Conservation (phyloP, 2,329 filamentous ascomycete species). For the Exutisphaerella laricina region DNA sequence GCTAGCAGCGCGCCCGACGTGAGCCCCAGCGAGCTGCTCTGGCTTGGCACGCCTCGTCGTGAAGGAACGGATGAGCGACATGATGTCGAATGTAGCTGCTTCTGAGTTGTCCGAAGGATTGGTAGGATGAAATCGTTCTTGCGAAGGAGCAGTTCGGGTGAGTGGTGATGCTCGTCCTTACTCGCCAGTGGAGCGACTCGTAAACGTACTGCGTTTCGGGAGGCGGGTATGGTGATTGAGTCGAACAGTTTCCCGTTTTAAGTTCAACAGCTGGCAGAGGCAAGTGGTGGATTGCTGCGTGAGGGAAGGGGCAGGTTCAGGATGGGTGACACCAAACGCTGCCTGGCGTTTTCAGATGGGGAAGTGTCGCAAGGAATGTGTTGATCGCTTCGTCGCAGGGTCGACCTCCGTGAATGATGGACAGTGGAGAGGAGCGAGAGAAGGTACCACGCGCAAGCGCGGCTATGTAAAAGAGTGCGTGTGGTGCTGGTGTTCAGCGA, state of each 20-base stretch:
- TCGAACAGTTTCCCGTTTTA: neutral
- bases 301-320: neutral
- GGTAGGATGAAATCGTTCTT: neutral
- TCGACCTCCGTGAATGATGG: conserved; percentile 1
- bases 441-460: conserved; percentile 7
- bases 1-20: conserved; percentile 39
- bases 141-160: neutral
- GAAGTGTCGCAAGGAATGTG: conserved; percentile 10
- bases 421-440: conserved; percentile 2
- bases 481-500: conserved; percentile 3
- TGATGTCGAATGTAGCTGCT: conserved; percentile 26
- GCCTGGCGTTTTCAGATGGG: neutral
- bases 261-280: neutral
- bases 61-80: conserved; percentile 65
- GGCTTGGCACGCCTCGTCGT: conserved; percentile 63
- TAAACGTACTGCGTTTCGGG: neutral
- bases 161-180: neutral
- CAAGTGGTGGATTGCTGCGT: neutral
- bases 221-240: neutral
- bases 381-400: neutral
- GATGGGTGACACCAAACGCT: conserved; percentile 7
- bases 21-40: conserved; percentile 32
- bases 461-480: neutral
- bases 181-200: neutral
- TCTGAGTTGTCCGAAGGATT: neutral